Conservation (phyloP, 75 land plant species). For the Picea sitchensis region DNA sequence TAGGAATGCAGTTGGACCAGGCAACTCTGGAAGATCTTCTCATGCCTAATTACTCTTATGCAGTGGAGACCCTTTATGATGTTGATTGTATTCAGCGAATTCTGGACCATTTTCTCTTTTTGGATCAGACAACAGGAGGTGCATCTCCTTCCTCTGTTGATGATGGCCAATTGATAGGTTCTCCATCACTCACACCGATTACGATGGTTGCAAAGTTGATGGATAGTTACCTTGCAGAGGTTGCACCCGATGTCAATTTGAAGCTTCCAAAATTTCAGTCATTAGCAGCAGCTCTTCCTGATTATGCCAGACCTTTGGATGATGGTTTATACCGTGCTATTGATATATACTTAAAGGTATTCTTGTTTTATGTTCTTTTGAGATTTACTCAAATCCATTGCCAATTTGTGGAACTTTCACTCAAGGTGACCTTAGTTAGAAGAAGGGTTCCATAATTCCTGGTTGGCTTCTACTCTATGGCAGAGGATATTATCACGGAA, state of each 20-base stretch:
- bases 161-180: constrained; percentile 45
- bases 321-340: constrained; percentile 95
- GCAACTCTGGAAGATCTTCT: constrained; percentile 86
- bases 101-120: constrained; percentile 65
- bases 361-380: not conserved
- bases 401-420: not conserved
- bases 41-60: constrained; percentile 76
- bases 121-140: constrained; percentile 42
- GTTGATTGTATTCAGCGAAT: constrained; percentile 81
- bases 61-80: constrained; percentile 77
- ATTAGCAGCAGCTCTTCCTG: constrained; percentile 80
- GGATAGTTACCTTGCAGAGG: constrained; percentile 91
- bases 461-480: not conserved
- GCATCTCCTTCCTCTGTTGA: constrained; percentile 44
- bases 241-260: constrained; percentile 88
- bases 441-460: not conserved
- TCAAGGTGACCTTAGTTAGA: not conserved
- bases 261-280: constrained; percentile 80
- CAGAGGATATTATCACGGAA: not conserved
- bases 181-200: constrained; percentile 63
- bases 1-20: constrained; percentile 86
- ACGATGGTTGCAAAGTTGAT: constrained; percentile 89
- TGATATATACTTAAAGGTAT: constrained; percentile 92
- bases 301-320: constrained; percentile 76
- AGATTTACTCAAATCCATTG: not conserved